Conservation (phyloP, 805 yeast genomes). For the Zygosaccharomyces bisporus region DNA sequence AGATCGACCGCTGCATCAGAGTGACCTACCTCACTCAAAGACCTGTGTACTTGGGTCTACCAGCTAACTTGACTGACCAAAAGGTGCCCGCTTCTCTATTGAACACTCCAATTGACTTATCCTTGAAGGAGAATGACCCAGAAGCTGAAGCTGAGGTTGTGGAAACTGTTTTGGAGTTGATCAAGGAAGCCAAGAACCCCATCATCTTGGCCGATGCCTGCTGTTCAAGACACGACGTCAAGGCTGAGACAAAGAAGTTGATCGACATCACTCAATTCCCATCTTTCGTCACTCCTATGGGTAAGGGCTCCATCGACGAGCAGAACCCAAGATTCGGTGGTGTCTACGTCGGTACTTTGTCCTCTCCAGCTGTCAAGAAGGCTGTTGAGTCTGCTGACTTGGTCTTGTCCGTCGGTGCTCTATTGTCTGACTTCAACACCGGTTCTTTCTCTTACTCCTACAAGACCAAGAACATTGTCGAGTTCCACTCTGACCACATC, state of each 20-base stretch:
- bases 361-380: slow-evolving; percentile 66
- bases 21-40: slow-evolving; percentile 68
- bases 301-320: slow-evolving; percentile 77
- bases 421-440: slow-evolving; percentile 84
- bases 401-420: slow-evolving; percentile 74
- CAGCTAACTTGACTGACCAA: slow-evolving; percentile 74
- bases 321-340: slow-evolving; percentile 72
- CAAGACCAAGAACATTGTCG: slow-evolving; percentile 69
- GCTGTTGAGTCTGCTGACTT: slow-evolving; percentile 73
- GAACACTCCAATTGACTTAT: slow-evolving; percentile 61
- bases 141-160: slow-evolving; percentile 64
- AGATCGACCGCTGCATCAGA: slow-evolving; percentile 70
- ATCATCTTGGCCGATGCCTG: slow-evolving; percentile 81
- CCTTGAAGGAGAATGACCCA: slow-evolving; percentile 53
- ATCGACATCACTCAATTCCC: slow-evolving; percentile 72
- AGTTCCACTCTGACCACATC: slow-evolving; percentile 74
- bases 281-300: slow-evolving; percentile 85
- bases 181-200: slow-evolving; percentile 61
- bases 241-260: slow-evolving; percentile 57
- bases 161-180: slow-evolving; percentile 47
- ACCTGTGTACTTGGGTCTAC: slow-evolving; percentile 80
- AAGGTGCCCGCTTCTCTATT: slow-evolving; percentile 54
- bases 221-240: slow-evolving; percentile 71
- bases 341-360: slow-evolving; percentile 79
- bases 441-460: slow-evolving; percentile 79